phyloP scores from a whole-genome alignment of 1,139 yeast genomes.

The Wickerhamomyces sp. region DNA sequence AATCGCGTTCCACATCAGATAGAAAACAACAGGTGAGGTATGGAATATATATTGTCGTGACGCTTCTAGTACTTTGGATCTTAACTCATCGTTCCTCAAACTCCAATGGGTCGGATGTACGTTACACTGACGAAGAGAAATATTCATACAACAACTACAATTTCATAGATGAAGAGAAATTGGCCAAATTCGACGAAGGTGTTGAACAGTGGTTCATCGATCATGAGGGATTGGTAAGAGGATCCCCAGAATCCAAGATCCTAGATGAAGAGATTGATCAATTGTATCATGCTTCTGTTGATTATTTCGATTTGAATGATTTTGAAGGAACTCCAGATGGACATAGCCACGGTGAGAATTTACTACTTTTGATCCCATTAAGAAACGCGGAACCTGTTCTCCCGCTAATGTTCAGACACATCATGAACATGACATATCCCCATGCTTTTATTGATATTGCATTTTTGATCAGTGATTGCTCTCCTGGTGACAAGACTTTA shows the following conservation, averaged over 20 bases:
- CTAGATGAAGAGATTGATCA: slow-evolving; percentile 17
- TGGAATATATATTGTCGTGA: background rate
- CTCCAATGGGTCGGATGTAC: background rate
- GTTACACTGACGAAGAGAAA: slow-evolving; percentile 26
- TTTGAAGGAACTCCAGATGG: slow-evolving; percentile 55
- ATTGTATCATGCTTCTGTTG: slow-evolving; percentile 35
- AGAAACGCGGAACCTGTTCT: slow-evolving; percentile 78
- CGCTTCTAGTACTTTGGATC: background rate
- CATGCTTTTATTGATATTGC: slow-evolving; percentile 80
- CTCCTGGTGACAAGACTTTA: slow-evolving; percentile 58
- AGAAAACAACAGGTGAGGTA: background rate
- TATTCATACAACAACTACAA: slow-evolving; percentile 28
- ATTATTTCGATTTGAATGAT: slow-evolving; percentile 55
- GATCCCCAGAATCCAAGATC: slow-evolving; percentile 10
- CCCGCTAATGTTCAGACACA: slow-evolving; percentile 77
- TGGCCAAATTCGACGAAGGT: slow-evolving; percentile 32
- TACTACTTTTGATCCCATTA: slow-evolving; percentile 69
- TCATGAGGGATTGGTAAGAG: slow-evolving; percentile 24
- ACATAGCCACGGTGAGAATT: slow-evolving; percentile 52
- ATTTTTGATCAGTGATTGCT: slow-evolving; percentile 79
- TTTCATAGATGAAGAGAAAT: slow-evolving; percentile 24
- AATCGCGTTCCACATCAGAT: background rate
- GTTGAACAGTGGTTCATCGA: slow-evolving; percentile 29
- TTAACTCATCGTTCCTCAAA: background rate
- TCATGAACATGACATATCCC: slow-evolving; percentile 82